These are phyloP conservation scores for Claviceps monticola DNA, from an alignment of 2,329 filamentous ascomycete species.

Conservation along the genomic window DNA sequence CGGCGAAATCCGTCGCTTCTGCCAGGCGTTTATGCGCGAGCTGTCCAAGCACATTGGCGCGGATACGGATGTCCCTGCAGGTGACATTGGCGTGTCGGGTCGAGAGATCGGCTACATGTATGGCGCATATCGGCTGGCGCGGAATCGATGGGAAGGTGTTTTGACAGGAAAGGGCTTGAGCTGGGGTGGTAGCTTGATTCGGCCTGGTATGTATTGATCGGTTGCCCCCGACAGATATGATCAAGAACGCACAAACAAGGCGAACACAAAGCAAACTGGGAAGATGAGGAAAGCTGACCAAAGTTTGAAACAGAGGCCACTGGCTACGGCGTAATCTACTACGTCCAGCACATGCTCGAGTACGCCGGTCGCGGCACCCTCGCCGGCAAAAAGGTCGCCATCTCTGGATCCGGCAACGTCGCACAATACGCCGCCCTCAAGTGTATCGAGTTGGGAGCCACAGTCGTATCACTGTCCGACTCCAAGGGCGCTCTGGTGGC, in stretches of 20 bases:
- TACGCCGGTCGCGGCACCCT: conserved; percentile 79
- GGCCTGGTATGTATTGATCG: conserved; percentile 39
- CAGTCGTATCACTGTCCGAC: conserved; percentile 86
- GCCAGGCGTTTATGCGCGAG: conserved; percentile 90
- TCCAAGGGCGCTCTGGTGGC: conserved; percentile 75
- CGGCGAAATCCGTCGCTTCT: conserved; percentile 95
- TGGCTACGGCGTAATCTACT: conserved; percentile 92
- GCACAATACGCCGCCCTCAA: conserved; percentile 96
- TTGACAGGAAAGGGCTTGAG: conserved; percentile 86
- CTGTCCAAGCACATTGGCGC: conserved; percentile 92
- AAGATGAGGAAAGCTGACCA: conserved; percentile 1
- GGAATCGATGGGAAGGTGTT: conserved; percentile 89
- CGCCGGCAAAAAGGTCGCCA: conserved; percentile 81
- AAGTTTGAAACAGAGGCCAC: conserved; percentile 55
- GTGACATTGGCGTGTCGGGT: conserved; percentile 86
- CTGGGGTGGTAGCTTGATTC: conserved; percentile 90
- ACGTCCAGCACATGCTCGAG: conserved; percentile 89
- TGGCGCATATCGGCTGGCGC: conserved; percentile 77
- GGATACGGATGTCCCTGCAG: conserved; percentile 90
- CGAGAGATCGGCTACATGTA: conserved; percentile 94
- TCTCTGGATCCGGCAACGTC: conserved; percentile 95
- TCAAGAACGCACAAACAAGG: neutral
- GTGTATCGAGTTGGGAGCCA: conserved; percentile 88
- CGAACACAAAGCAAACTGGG: no score
- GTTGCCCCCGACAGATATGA: neutral